Evolutionary conservation across 371 early-diverging fungal genomes (phyloP).

Genomic region (Mortierella sp.): DNA sequence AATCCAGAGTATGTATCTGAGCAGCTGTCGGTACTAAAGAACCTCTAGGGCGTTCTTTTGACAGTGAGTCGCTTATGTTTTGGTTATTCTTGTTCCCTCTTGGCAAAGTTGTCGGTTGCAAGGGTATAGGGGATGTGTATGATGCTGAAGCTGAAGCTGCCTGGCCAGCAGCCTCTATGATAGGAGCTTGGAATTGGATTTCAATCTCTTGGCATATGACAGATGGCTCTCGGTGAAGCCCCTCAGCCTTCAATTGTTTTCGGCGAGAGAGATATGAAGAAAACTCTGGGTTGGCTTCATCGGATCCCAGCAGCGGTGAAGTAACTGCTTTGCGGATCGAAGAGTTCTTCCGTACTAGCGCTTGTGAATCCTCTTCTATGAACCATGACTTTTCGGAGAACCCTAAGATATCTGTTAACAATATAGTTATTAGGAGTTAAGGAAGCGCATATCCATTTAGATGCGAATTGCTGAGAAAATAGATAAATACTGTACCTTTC

Average conservation of each 20-base stretch:
- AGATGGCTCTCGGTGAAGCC: constrained; percentile 41
- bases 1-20: constrained; percentile 18
- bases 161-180: neutral
- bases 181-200: constrained; percentile 42
- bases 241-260: constrained; percentile 40
- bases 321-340: constrained; percentile 33
- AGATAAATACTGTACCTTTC: constrained; percentile 18
- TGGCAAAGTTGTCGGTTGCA: neutral
- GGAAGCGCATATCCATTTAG: neutral
- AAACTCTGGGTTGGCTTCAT: constrained; percentile 9
- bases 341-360: neutral
- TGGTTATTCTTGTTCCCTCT: constrained; percentile 14
- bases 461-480: neutral
- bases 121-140: neutral
- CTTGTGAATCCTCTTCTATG: constrained; percentile 4
- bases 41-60: neutral
- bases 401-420: constrained; percentile 28
- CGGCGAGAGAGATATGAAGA: constrained; percentile 21
- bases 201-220: constrained; percentile 50
- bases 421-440: neutral
- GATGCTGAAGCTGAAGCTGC: neutral
- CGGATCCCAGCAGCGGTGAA: constrained; percentile 23
- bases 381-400: constrained; percentile 19
- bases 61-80: constrained; percentile 1
- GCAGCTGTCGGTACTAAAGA: constrained; percentile 7